phyloP scores from a whole-genome alignment of 2,329 filamentous ascomycete species.

The Penicillium sp. region DNA sequence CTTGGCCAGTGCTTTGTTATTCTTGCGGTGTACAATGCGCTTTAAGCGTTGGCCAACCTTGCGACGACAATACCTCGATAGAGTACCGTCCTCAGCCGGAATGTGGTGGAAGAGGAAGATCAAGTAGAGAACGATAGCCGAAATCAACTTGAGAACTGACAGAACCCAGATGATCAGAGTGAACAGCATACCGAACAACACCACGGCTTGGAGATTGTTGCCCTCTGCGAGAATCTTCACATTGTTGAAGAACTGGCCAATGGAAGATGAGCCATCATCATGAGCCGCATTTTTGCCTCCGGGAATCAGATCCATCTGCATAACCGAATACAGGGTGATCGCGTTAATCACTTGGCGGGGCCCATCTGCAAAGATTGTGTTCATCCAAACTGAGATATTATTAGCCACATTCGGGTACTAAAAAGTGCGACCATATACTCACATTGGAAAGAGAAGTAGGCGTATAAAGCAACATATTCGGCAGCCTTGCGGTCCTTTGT shows the following conservation, averaged over 20 bases:
- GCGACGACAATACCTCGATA: constrained; percentile 83
- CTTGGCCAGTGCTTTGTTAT: constrained; percentile 83
- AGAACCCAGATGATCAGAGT: constrained; percentile 89
- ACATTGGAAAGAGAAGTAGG: constrained; percentile 79
- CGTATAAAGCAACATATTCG: constrained; percentile 87
- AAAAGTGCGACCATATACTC: constrained; percentile 13
- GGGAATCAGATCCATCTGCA: constrained; percentile 72
- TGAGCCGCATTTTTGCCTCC: constrained; percentile 52
- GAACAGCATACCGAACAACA: constrained; percentile 89
- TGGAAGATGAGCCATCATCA: constrained; percentile 60
- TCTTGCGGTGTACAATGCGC: constrained; percentile 80
- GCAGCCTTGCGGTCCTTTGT: constrained; percentile 89
- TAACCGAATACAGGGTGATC: constrained; percentile 82
- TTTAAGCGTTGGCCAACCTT: constrained; percentile 87
- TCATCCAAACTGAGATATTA: constrained; percentile 70
- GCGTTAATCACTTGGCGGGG: constrained; percentile 91
- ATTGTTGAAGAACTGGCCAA: constrained; percentile 81
- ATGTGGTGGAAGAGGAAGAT: constrained; percentile 94
- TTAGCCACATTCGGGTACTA: constrained; percentile 21
- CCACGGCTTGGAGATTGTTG: constrained; percentile 76
- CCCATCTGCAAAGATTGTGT: constrained; percentile 85
- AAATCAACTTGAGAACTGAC: constrained; percentile 70
- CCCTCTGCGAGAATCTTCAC: constrained; percentile 70
- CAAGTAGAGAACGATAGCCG: constrained; percentile 77
- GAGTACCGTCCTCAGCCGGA: constrained; percentile 74